Base-by-base conservation (phyloP, 2,329 filamentous ascomycete genomes). In the Juglanconis juglandina region DNA sequence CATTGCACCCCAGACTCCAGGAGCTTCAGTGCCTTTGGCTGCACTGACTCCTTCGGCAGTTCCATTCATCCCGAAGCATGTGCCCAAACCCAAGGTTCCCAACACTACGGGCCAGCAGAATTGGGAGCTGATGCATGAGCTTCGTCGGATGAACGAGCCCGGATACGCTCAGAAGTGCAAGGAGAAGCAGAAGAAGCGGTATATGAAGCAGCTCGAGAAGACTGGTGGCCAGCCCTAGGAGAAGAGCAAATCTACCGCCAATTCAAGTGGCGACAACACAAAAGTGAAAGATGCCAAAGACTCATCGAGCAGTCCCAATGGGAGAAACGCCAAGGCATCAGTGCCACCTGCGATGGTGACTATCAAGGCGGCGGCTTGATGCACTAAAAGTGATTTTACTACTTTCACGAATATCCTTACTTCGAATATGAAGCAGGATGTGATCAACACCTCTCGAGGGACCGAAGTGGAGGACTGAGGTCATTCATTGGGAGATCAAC, bases 31-130 rank as follows among this genome's bases (percentile, higher is more conserved):
- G 14, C 24, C 55, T 3, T 9, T 46, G 33, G 24, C 59, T 34
- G 48, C 35, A 11, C 17, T 32, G n/a, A 52, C 52, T 5, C 14
- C 59, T 17, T 35, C 46, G 10, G 50, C 46, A 34, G 44, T 39
- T 7, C 54, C 61, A 10, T 58, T 58, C n/a, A 55, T 61, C 39
- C 53, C 58, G 8, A 61, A 58, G 44, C 50, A 53, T 13, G 59
- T 62, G 41, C 62, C 62, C 17, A 64, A 64, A 53, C 62, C 62
- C 32, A 59, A 60, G 32, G 53, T 59, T 42, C 62, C 59, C 34
- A 60, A 64, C 35, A 59, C 62, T 54, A 62, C 53, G 48, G 62
- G 56, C 46, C 62, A 64, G 51, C 62, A 64, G 56, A 55, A 57
- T 41, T 64, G 59, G 59, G 62, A 64, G 62, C 47, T 53, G 33